phyloP scores from a whole-genome alignment of 192 early-diverging fungal genomes.

The Coemansia sp. region DNA sequence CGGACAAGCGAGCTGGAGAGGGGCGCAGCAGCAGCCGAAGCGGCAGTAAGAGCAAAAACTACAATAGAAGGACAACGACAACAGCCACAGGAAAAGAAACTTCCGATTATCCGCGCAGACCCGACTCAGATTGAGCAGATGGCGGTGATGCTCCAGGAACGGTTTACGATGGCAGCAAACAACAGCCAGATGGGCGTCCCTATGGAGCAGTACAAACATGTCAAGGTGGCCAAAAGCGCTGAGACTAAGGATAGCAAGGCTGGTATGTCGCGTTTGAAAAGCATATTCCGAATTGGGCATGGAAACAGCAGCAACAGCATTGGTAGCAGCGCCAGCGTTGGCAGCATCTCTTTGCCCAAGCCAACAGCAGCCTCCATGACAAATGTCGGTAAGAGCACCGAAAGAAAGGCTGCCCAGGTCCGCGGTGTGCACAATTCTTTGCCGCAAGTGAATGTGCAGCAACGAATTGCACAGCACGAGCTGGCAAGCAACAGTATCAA shows the following conservation, averaged over 20 bases:
- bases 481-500: too few species aligned
- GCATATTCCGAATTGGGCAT: constrained; percentile 44
- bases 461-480: not conserved
- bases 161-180: constrained; percentile 13
- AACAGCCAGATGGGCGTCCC: not conserved
- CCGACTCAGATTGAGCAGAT: constrained; percentile 15
- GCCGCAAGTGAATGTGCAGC: not conserved
- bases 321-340: constrained; percentile 7
- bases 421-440: not conserved
- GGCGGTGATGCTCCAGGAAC: not conserved
- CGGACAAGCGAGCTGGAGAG: constrained; percentile 3
- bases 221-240: constrained; percentile 11
- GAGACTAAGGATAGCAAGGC: constrained; percentile 32
- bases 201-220: constrained; percentile 5
- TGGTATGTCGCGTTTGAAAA: constrained; percentile 50
- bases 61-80: not conserved
- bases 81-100: constrained; percentile 33
- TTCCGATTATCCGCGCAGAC: constrained; percentile 24
- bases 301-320: constrained; percentile 7
- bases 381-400: not conserved
- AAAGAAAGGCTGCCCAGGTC: not conserved
- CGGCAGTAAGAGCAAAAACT: not conserved
- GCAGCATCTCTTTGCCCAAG: not conserved
- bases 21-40: constrained; percentile 1
- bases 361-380: constrained; percentile 1